Conservation (phyloP, 2,329 filamentous ascomycete genomes). For the Leptoxyphium fumago region DNA sequence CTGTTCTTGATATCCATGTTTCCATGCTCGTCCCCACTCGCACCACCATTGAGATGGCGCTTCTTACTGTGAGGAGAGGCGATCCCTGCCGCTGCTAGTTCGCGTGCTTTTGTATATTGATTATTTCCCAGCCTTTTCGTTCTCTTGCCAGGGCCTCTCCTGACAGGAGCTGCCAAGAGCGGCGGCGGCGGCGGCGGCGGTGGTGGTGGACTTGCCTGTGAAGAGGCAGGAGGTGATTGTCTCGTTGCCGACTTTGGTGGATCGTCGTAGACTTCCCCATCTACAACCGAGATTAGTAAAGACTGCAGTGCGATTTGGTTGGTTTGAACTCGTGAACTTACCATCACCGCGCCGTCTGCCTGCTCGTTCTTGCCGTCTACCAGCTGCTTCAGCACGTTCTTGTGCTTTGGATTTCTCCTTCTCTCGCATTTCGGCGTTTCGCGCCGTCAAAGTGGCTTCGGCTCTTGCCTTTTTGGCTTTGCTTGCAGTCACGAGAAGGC, state of each 20-base stretch:
- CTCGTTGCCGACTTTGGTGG: constrained; percentile 31
- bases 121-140: constrained; percentile 54
- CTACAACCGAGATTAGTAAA: constrained; percentile 25
- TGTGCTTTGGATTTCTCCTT: constrained; percentile 52
- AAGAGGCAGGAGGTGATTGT: constrained; percentile 25
- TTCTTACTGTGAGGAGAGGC: constrained; percentile 31
- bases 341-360: constrained; percentile 72
- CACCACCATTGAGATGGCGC: constrained; percentile 14
- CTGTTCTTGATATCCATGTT: constrained; percentile 6
- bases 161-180: constrained; percentile 36
- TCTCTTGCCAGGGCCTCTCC: constrained; percentile 47
- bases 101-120: constrained; percentile 67
- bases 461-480: constrained; percentile 28
- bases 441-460: constrained; percentile 35
- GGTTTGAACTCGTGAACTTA: constrained; percentile 24
- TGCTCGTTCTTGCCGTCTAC: constrained; percentile 65
- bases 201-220: constrained; percentile 18
- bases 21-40: constrained; percentile 12
- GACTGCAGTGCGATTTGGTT: neutral
- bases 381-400: constrained; percentile 58
- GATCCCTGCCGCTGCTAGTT: constrained; percentile 30
- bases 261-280: constrained; percentile 61
- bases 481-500: constrained; percentile 8
- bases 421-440: constrained; percentile 51
- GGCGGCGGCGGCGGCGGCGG: constrained; percentile 21